Evolutionary conservation across 2,329 filamentous ascomycete genomes (phyloP), one percentile per base, ranked within the genome.

Genomic region (Arthrobotrys musiformis): DNA sequence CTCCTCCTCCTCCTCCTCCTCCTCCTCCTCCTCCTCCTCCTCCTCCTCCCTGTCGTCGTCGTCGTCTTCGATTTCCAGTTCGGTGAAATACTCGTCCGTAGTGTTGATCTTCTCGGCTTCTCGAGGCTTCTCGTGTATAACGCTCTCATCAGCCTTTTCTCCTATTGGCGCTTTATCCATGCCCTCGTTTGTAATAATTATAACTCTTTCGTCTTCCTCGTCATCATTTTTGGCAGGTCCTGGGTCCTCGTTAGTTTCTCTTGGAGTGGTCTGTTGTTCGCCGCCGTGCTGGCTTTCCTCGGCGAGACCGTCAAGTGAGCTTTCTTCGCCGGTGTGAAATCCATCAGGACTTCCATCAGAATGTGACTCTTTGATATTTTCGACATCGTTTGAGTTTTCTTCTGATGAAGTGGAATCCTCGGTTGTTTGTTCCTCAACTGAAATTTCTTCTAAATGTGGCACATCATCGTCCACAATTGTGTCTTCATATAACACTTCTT

Each of bases 41-140:
- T 44, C 61, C 15, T 30, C 48, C 19, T 61, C 42, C 3, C 35
- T 40, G 1, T 19, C 19, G 1, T 69, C 37, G 9, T 50, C 40
- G 5, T 54, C 28, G 8, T 42, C 22, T n/a, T 26, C 46, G 2
- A 40, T 37, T 19, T 67, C 33, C 1, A 50, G 63, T 19, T 67
- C 63, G 6, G 30, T 28, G 3, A 30, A 26, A n/a, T 67, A 26
- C 37, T 67, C 62, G 9, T 37, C 30, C 17, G 56, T 52, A 0
- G 56, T 54, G 33, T 70, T 50, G 30, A 46, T 50, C 4, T 66
- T 22, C 28, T 35, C 26, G 24, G 52, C 37, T 22, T 48, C 44
- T 22, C 11, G 26, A 17, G 9, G 8, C 7, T 50, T 26, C 13
- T 67, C 33, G 1, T 2, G n/a, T 30, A 33, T 33, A 2, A 11